phyloP scores from a whole-genome alignment of 2,329 filamentous ascomycete genomes.

The Alternaria incomplexa region DNA sequence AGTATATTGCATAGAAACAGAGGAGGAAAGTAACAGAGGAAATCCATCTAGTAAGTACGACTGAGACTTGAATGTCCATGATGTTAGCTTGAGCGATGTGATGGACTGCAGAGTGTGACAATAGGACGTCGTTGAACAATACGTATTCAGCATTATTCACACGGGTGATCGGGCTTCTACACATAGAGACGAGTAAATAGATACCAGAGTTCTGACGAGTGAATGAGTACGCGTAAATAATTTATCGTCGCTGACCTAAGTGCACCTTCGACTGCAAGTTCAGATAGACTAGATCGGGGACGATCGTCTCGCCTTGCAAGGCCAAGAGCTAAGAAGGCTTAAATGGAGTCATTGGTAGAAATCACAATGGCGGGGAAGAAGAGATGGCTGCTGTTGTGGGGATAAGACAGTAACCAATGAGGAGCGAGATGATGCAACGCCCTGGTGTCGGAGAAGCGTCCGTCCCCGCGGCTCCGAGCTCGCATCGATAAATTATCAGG shows the following conservation, averaged over 20 bases:
- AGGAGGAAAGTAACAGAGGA: no score
- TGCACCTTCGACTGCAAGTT: neutral
- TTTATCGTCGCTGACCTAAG: neutral
- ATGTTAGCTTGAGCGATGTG: neutral
- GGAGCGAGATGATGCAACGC: neutral
- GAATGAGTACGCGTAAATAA: neutral
- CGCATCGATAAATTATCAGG: slow-evolving; percentile 35
- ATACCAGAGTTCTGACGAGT: neutral
- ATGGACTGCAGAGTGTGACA: neutral
- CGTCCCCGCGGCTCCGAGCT: slow-evolving; percentile 28
- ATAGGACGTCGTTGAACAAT: neutral
- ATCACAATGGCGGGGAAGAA: neutral
- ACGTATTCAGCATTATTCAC: neutral
- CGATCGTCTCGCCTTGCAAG: neutral
- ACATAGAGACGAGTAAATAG: neutral
- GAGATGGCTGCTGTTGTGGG: neutral
- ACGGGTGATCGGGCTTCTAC: neutral
- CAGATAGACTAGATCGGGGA: neutral
- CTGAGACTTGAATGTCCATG: neutral
- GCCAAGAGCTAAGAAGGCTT: neutral
- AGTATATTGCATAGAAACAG: neutral
- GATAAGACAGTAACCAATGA: neutral
- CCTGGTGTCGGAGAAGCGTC: slow-evolving; percentile 11
- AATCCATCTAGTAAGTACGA: neutral
- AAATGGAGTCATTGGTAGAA: neutral